phyloP scores from a whole-genome alignment of 164 flowering plant species.

The Saururus chinensis region DNA sequence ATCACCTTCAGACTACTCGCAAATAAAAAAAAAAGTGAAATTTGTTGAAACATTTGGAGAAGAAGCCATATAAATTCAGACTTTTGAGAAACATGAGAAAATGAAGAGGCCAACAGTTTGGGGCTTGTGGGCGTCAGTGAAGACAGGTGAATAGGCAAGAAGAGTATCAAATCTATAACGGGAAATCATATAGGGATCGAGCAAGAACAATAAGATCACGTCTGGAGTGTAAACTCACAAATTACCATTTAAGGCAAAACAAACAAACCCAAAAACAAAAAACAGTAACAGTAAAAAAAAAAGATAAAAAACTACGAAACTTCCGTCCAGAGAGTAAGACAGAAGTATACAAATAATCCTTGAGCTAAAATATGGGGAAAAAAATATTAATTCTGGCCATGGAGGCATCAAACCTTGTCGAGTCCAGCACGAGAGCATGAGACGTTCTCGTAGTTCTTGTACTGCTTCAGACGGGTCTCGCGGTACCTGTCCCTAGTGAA shows the following conservation, averaged over 20 bases:
- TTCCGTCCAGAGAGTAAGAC: too few relatives aligned
- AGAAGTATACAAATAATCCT: not conserved
- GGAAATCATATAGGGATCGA: too few relatives aligned
- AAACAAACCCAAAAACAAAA: too few relatives aligned
- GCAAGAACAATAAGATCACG: too few relatives aligned
- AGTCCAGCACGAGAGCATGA: slow-evolving; percentile 34
- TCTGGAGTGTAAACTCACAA: too few relatives aligned
- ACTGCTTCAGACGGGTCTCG: slow-evolving; percentile 66
- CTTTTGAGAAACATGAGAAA: not conserved
- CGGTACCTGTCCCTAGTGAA: slow-evolving; percentile 69
- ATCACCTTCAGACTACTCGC: not conserved
- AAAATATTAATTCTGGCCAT: not conserved
- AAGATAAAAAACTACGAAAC: too few relatives aligned
- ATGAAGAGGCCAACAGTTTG: too few relatives aligned
- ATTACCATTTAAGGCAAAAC: too few relatives aligned
- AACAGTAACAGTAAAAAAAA: too few relatives aligned
- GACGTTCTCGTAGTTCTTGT: slow-evolving; percentile 62
- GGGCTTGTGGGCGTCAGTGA: too few relatives aligned
- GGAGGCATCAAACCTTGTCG: slow-evolving; percentile 35
- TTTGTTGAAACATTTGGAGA: not conserved
- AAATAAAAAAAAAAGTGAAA: not conserved
- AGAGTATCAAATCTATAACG: too few relatives aligned
- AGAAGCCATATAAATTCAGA: not conserved
- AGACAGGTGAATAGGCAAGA: too few relatives aligned
- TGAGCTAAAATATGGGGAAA: not conserved